Conservation (phyloP, 78 protist species). For the Dictyostelium capitatum region DNA sequence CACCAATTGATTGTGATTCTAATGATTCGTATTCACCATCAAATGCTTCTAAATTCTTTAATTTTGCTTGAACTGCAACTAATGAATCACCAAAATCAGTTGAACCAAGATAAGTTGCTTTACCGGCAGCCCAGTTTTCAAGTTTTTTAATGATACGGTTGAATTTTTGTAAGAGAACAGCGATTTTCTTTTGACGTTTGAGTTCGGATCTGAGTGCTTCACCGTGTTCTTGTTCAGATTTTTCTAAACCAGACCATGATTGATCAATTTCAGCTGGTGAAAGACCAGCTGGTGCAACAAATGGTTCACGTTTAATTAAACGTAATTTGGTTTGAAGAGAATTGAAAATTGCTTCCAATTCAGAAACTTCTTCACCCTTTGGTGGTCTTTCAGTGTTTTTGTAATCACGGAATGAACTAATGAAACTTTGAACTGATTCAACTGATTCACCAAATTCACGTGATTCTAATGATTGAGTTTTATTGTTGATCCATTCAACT, state of each 20-base stretch:
- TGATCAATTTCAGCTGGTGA: slow-evolving; percentile 61
- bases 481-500: slow-evolving; percentile 59
- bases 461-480: background rate
- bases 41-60: slow-evolving; percentile 78
- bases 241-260: slow-evolving; percentile 59
- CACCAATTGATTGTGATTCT: slow-evolving; percentile 35
- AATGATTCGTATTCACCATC: slow-evolving; percentile 76
- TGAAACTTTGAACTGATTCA: slow-evolving; percentile 68
- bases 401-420: slow-evolving; percentile 46
- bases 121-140: slow-evolving; percentile 62
- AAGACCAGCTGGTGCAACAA: slow-evolving; percentile 77
- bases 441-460: slow-evolving; percentile 84
- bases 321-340: slow-evolving; percentile 72
- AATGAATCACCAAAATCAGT: slow-evolving; percentile 64
- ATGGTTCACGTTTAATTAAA: slow-evolving; percentile 74
- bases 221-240: slow-evolving; percentile 71
- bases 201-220: slow-evolving; percentile 73
- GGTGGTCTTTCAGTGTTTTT: slow-evolving; percentile 82
- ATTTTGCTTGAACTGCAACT: slow-evolving; percentile 79
- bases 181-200: slow-evolving; percentile 80
- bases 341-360: slow-evolving; percentile 77
- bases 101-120: slow-evolving; percentile 12
- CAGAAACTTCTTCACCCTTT: slow-evolving; percentile 61
- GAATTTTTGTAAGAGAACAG: slow-evolving; percentile 56
- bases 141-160: slow-evolving; percentile 75